Evolutionary conservation across 169 alveolate species (phyloP).

Genomic region (Perkinsus marinus): DNA sequence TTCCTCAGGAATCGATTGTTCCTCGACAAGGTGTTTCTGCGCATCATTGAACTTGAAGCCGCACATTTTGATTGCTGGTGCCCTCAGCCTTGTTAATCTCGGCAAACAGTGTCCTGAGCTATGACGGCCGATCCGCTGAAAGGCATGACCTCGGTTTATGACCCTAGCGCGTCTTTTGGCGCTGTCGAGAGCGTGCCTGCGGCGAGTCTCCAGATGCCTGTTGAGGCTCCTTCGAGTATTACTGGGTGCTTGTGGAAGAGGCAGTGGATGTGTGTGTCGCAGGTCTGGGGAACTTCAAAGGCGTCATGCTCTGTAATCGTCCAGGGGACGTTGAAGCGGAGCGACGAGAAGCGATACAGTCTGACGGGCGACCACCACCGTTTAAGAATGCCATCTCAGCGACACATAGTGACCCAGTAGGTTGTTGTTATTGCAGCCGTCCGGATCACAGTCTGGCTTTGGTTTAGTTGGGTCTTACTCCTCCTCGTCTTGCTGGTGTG

Average conservation of each 20-base stretch:
- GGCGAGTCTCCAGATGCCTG: neutral
- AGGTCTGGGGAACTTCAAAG: slow-evolving; percentile 6
- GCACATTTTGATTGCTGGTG: too few species aligned
- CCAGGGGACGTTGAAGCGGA: neutral
- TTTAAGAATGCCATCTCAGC: neutral
- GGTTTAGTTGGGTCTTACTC: neutral
- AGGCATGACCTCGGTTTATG: too few species aligned
- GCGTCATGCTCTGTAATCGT: slow-evolving; percentile 2
- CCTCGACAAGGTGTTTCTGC: too few species aligned
- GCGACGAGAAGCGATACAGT: neutral
- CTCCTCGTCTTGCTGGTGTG: neutral
- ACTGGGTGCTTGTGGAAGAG: neutral
- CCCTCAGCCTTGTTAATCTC: too few species aligned
- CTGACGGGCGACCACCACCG: neutral
- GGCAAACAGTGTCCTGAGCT: too few species aligned
- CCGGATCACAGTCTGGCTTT: neutral
- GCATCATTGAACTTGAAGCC: too few species aligned
- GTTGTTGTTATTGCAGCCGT: neutral
- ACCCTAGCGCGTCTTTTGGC: too few species aligned
- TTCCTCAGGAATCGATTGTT: too few species aligned
- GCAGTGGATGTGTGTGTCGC: neutral
- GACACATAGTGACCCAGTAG: neutral
- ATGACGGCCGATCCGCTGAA: too few species aligned
- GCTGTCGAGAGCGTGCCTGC: neutral
- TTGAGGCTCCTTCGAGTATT: neutral